Evolutionary conservation across 495 filamentous ascomycete genomes (phyloP), one percentile per base, ranked within the genome.

Genomic region (Daldinia decipiens): DNA sequence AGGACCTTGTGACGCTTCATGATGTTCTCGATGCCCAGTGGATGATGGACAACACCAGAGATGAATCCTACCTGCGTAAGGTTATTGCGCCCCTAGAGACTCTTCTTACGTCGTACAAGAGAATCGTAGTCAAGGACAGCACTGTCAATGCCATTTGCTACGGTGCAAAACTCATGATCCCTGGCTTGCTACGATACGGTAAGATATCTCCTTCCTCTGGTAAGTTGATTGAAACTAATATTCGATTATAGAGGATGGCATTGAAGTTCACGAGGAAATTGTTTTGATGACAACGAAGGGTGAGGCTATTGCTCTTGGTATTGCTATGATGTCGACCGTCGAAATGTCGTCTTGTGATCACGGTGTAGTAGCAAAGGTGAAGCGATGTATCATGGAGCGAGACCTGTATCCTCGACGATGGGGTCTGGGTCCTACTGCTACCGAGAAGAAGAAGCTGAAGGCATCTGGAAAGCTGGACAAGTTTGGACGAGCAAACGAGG

Each of bases 391-490:
- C 81, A 98, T 99, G 95, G 96, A 99, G 83, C 92, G 95, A 68
- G 95, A 98, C 77, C 85, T 97, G 12, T 99, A 99, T 85, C 95
- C 95, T 62, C 87, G 92, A 77, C 83, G 94, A 84, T 99, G 95
- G 95, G 96, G 96, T 56, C 80, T 97, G 71, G 95, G 95, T 50
- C 94, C 95, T 43, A 88, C 92, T 62, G 94, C 95, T 29, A 74
- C 91, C 45, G 91, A 97, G 83, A 99, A 99, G 89, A 98, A 98
- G 90, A 96, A 98, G 88, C 88, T 99, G 83, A 98, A 98, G 87
- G 91, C 92, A n/a, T 90, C 91, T 70, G 95, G 95, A 78, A 95
- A 97, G 83, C 90, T 99, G 27, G 95, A 99, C 84, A 99, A 99
- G 87, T 98, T 88, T 68, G 95, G 95, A 62, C 88, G 95, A 45